Evolutionary conservation across 441 rosid genomes (phyloP).

Genomic region (Sinapis alba): DNA sequence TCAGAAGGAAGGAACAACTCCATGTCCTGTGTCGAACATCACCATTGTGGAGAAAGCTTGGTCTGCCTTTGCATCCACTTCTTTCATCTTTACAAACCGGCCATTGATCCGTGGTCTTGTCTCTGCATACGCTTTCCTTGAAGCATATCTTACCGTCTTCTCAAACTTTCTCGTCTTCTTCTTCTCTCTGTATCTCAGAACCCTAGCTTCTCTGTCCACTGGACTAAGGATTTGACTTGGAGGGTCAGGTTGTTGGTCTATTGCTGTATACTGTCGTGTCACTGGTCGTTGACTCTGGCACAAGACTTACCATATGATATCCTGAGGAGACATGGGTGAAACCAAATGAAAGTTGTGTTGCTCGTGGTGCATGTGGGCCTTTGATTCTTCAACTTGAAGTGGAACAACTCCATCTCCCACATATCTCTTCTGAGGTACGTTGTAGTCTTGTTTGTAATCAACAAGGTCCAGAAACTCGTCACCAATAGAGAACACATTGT

Average conservation of each 20-base stretch:
- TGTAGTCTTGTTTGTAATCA: conserved; percentile 48
- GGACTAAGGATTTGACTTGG: conserved; percentile 60
- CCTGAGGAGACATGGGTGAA: conserved; percentile 56
- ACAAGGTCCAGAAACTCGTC: conserved; percentile 65
- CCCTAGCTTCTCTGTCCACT: conserved; percentile 89
- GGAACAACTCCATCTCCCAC: conserved; percentile 77
- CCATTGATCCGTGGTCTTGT: conserved; percentile 93
- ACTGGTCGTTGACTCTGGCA: conserved; percentile 63
- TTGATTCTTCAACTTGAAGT: conserved; percentile 48
- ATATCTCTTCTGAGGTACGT: conserved; percentile 48
- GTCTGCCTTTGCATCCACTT: conserved; percentile 59
- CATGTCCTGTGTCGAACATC: conserved; percentile 54
- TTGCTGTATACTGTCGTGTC: conserved; percentile 61
- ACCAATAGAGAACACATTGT: too few species aligned
- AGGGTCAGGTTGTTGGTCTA: conserved; percentile 66
- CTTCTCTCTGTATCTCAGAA: conserved; percentile 90
- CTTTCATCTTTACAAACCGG: conserved; percentile 80
- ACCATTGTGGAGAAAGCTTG: conserved; percentile 55
- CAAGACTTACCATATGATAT: conserved; percentile 42
- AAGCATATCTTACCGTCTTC: conserved; percentile 95
- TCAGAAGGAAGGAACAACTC: conserved; percentile 73
- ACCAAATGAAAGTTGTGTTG: conserved; percentile 51
- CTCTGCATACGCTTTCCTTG: conserved; percentile 96
- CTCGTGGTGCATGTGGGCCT: conserved; percentile 48
- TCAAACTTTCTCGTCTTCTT: conserved; percentile 86